phyloP scores from a whole-genome alignment of 371 early-diverging fungal genomes.

The Rhizopus microsporus region DNA sequence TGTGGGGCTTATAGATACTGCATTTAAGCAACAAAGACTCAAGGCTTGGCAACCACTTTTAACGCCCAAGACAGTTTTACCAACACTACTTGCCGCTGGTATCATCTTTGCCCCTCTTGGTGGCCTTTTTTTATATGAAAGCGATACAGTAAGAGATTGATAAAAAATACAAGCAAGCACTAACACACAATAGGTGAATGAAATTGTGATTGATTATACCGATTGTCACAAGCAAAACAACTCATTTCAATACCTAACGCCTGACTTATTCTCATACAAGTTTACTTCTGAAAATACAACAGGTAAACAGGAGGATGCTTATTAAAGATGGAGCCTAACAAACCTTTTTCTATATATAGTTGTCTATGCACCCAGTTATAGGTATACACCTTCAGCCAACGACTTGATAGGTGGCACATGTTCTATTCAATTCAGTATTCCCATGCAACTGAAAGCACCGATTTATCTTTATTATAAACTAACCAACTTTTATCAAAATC shows the following conservation, averaged over 20 bases:
- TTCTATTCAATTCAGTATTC: constrained; percentile 66
- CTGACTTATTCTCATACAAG: constrained; percentile 38
- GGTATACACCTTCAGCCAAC: constrained; percentile 26
- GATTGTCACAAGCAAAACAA: constrained; percentile 48
- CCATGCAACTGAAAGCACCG: constrained; percentile 58
- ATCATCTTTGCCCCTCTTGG: constrained; percentile 87
- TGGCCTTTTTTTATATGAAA: constrained; percentile 65
- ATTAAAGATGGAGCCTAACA: not conserved
- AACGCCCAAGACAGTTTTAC: constrained; percentile 87
- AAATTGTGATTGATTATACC: constrained; percentile 86
- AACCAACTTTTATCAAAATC: constrained; percentile 94
- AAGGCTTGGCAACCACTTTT: constrained; percentile 93
- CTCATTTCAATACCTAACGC: constrained; percentile 6
- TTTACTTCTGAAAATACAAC: constrained; percentile 45
- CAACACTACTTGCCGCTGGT: constrained; percentile 84
- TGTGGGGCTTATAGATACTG: constrained; percentile 60
- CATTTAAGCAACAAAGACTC: constrained; percentile 91
- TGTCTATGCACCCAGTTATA: constrained; percentile 38
- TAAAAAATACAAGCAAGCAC: not conserved
- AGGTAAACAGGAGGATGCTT: constrained; percentile 17
- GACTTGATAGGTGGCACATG: constrained; percentile 50
- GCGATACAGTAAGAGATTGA: constrained; percentile 41
- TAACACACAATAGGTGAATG: constrained; percentile 51
- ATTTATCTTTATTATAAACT: constrained; percentile 86
- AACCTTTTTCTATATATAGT: constrained; percentile 10